phyloP scores from a whole-genome alignment of 352 stramenopile genomes.

The Thalassiosira livingstoniorum region DNA sequence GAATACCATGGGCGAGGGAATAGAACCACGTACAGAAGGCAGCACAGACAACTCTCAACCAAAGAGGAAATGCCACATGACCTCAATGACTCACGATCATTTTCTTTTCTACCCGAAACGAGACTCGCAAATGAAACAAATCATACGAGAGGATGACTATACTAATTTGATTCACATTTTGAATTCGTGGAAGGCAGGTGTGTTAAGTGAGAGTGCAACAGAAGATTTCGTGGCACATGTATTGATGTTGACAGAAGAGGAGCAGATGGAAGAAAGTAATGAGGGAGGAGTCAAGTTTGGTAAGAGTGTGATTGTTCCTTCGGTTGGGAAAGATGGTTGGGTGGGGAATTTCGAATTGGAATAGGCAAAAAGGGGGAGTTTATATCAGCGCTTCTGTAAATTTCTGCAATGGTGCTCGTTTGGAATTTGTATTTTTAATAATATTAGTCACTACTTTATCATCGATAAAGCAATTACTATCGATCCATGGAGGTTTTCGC shows the following conservation, averaged over 20 bases:
- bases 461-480: too few species aligned
- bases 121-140: not conserved
- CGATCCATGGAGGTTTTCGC: too few species aligned
- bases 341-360: too few species aligned
- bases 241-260: not conserved
- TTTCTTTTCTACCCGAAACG: not conserved
- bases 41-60: too few species aligned
- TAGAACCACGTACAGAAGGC: too few species aligned
- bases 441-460: too few species aligned
- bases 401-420: too few species aligned
- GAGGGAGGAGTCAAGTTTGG: too few species aligned
- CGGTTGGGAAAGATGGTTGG: too few species aligned
- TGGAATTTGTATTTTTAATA: too few species aligned
- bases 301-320: not conserved
- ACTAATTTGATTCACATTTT: constrained; percentile 13
- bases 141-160: not conserved
- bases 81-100: not conserved
- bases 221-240: not conserved
- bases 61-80: not conserved
- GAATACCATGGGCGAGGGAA: not conserved
- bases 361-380: too few species aligned
- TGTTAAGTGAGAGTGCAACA: not conserved
- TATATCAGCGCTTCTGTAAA: too few species aligned
- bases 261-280: not conserved
- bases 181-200: not conserved